Evolutionary conservation across 805 yeast species (phyloP), one percentile per base, ranked within the genome.

Genomic region (Saccharomyces mikatae): DNA sequence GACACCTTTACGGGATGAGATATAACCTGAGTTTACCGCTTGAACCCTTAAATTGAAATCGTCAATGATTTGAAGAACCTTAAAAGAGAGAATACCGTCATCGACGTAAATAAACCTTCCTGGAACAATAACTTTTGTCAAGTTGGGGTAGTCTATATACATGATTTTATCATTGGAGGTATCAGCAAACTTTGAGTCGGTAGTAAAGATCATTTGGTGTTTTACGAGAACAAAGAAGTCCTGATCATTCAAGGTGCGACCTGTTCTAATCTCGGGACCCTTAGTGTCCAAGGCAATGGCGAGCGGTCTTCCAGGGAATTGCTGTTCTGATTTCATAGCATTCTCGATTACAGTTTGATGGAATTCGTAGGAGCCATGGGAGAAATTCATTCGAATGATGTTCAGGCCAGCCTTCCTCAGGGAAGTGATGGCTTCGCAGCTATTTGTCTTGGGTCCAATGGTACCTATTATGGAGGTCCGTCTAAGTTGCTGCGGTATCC

Each of bases 251-350:
- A 76, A 72, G 66, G 99, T 94, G 74, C 90, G 83, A 75, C 99
- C 99, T 56, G 99, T 92, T 83, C 99, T 89, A 79, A 94, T 94
- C 79, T 94, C 99, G 60, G 99, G 99, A 66, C 99, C 99, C 83
- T 94, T 94, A 74, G 98, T 94, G 75, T 94, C 99, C 67, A 94
- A 83, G 61, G 99, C 99, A 75, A 94, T 91, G 59, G 97, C 98
- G 68, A 94, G 81, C 53, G 98, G 99, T 78, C 98, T 89, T 70
- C 98, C 97, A 62, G 87, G 83, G 75, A 86, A 90, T 54, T 86
- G 73, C 74, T 84, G 84, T 76, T 88, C 97, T 61, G 97, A 90
- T 76, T 89, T 84, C 77, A 96, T 86, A 66, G 97, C 89, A 71
- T 94, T 92, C 82, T 92, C 97, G 74, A 94, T 79, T 68, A 94